Percentiles rank a stretch among this genome's conserved stretches.
These are phyloP conservation scores for Purshia tridentata DNA, from an alignment of 306 rosid species.

Conservation along the genomic window DNA sequence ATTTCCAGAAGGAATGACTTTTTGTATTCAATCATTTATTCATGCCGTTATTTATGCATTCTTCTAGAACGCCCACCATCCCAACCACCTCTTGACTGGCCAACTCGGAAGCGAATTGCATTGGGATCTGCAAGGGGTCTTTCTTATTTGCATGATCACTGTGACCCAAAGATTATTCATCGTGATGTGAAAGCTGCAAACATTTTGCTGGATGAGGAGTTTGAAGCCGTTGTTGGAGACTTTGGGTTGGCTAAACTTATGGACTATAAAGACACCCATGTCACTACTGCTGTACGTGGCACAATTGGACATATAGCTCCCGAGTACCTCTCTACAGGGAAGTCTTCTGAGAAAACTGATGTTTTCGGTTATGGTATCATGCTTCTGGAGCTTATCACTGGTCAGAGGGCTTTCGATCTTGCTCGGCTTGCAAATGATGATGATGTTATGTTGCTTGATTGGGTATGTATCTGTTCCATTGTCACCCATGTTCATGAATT, in stretches of 20 bases:
- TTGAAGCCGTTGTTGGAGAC: constrained; percentile 98
- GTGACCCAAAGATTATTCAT: constrained; percentile 96
- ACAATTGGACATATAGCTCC: constrained; percentile 98
- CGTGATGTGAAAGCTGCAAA: constrained; percentile 98
- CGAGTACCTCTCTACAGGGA: constrained; percentile 88
- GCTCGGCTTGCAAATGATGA: constrained; percentile 98
- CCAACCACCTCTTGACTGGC: constrained; percentile 96
- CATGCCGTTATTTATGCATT: constrained; percentile 23
- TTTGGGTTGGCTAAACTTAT: constrained; percentile 96
- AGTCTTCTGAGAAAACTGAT: constrained; percentile 94
- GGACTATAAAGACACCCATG: constrained; percentile 99
- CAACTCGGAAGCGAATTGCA: constrained; percentile 85
- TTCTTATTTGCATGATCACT: constrained; percentile 94
- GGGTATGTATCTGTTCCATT: constrained; percentile 59
- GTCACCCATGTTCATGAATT: constrained; percentile 8
- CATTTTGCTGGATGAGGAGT: constrained; percentile 95
- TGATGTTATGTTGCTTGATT: constrained; percentile 98
- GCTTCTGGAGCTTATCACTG: constrained; percentile 97
- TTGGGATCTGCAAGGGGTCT: constrained; percentile 98
- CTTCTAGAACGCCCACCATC: constrained; percentile 76
- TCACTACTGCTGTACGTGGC: constrained; percentile 93
- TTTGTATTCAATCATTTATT: background rate
- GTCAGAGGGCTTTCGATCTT: constrained; percentile 96
- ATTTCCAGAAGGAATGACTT: background rate
- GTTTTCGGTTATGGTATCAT: constrained; percentile 95